These are phyloP conservation scores for Arthrobotrys megalospora DNA, from an alignment of 2,329 filamentous ascomycete genomes.

Conservation along the genomic window DNA sequence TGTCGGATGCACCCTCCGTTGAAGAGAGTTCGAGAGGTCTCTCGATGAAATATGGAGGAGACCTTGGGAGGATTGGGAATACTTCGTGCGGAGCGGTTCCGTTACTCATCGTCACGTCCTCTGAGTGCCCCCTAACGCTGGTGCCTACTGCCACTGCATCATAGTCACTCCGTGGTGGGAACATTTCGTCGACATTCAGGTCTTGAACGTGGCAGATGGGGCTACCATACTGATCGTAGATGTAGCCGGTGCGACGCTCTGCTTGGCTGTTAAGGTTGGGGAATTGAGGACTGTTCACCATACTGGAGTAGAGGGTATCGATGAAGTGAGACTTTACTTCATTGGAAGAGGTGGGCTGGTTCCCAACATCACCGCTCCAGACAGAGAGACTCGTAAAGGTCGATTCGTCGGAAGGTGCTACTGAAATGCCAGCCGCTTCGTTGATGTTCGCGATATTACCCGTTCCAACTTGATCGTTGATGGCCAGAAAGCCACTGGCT, in stretches of 20 bases:
- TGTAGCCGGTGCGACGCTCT: too few species aligned
- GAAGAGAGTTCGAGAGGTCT: background rate
- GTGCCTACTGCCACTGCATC: background rate
- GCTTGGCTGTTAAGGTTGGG: background rate
- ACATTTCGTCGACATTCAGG: background rate
- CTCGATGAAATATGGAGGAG: background rate
- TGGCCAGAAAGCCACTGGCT: too few species aligned
- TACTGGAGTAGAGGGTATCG: background rate
- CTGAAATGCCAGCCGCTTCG: too few species aligned
- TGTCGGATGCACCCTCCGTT: background rate
- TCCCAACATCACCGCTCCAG: background rate
- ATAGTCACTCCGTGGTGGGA: background rate
- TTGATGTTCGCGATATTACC: background rate
- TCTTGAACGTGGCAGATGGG: background rate
- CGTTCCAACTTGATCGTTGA: background rate
- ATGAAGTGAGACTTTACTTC: background rate
- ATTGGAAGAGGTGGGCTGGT: background rate
- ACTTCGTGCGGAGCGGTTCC: background rate
- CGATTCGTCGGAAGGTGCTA: background rate
- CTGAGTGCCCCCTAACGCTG: background rate
- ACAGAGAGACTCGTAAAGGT: background rate
- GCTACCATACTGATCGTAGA: background rate
- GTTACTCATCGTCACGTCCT: background rate
- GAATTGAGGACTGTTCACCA: background rate
- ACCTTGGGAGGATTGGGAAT: background rate